These are phyloP conservation scores for Cercospora zeina DNA, from an alignment of 2,329 filamentous ascomycete genomes.

Conservation along the genomic window DNA sequence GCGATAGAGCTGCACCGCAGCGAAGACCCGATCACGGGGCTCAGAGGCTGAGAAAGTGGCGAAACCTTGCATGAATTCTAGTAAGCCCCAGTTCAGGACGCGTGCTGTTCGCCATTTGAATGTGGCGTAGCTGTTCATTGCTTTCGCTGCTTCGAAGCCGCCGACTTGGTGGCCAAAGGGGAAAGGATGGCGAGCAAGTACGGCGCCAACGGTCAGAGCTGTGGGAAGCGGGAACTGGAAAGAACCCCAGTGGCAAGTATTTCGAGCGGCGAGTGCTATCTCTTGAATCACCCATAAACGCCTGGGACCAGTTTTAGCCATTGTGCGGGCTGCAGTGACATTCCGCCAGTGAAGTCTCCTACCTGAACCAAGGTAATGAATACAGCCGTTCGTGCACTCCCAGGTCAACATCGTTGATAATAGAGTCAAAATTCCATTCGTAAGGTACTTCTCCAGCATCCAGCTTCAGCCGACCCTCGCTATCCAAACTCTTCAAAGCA, in stretches of 20 bases:
- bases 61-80: neutral
- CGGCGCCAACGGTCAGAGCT: neutral
- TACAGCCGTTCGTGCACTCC: neutral
- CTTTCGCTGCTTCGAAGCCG: neutral
- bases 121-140: neutral
- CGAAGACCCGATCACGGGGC: neutral
- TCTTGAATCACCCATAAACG: neutral
- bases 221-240: neutral
- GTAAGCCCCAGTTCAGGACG: neutral
- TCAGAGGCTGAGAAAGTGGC: neutral
- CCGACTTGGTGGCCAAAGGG: neutral
- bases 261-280: neutral
- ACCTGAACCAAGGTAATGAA: neutral
- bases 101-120: neutral
- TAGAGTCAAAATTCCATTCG: neutral
- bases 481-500: neutral
- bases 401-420: too few species aligned
- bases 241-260: neutral
- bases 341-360: neutral
- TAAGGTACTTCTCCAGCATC: neutral
- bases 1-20: neutral
- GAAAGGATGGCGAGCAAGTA: neutral
- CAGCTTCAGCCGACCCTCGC: neutral
- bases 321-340: too few species aligned
- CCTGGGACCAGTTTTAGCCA: neutral